Evolutionary conservation across 495 filamentous ascomycete species (phyloP), one percentile per base, ranked within the genome.

Genomic region (Rusavskia elegans): DNA sequence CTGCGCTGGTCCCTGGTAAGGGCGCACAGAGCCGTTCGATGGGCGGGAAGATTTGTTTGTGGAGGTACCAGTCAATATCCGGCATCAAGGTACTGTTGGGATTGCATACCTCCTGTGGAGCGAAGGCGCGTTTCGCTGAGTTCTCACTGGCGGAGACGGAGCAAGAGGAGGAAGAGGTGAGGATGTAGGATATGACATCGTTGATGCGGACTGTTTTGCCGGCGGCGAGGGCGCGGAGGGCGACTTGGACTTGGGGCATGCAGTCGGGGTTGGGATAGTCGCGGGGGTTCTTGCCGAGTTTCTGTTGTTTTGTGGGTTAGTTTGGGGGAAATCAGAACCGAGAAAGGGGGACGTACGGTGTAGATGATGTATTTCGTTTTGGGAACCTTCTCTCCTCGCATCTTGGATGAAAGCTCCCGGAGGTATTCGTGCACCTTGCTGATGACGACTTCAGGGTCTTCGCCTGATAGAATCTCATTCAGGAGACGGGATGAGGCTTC

Each of bases 191-290:
- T 59, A 98, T 92, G 58, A 98, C 92, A 57, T 97, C 89, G 62
- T 94, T 94, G 38, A 83, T 85, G 58, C 90, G 84, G 55, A 97
- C 74, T 23, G 70, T 80, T 65, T 90, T 94, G 51, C 92, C 93
- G 50, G 84, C 79, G 39, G 87, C 84, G 48, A 95, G 79, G 51
- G 92, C 87, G 21, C 85, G 79, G 14, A 96, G 75, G 1, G 92
- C 92, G 27, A 98, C 92, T 61, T 97, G 92, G 32, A 93, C 89
- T 52, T 93, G 89, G n/a, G 92, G 92, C 92, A 98, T 97, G 51
- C 77, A 82, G 62, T 89, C 82, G 21, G 81, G 81, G 63, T 95
- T 94, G 14, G 90, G 88, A 59, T 98, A 98, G 52, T 96, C 87
- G 46, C 83, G 82, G 5, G 92, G 92, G 30, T 82, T 71, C 66